Evolutionary conservation across 1,139 yeast species (phyloP).

Genomic region (Waltiozyma sp.): DNA sequence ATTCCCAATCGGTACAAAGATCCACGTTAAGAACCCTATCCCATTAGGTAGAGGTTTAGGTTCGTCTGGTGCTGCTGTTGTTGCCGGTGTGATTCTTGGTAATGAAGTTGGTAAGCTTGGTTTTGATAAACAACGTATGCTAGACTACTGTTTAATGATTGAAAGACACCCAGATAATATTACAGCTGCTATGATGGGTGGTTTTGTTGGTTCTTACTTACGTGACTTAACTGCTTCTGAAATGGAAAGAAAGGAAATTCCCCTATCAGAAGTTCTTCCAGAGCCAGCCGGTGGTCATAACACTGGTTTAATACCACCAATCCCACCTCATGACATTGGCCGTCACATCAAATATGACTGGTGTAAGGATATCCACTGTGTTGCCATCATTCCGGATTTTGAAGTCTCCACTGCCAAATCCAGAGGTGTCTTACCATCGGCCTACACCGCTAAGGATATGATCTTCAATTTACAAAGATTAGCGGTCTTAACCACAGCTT

Average conservation of each 20-base stretch:
- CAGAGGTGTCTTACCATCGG: conserved; percentile 75
- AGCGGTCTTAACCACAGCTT: conserved; percentile 70
- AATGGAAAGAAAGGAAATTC: conserved; percentile 64
- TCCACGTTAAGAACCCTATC: conserved; percentile 79
- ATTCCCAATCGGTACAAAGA: conserved; percentile 78
- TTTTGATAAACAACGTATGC: conserved; percentile 67
- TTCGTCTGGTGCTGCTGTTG: conserved; percentile 98
- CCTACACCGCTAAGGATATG: conserved; percentile 72
- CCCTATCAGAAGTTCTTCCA: conserved; percentile 75
- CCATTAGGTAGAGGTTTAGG: conserved; percentile 97
- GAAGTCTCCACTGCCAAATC: conserved; percentile 90
- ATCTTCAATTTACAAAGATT: conserved; percentile 79
- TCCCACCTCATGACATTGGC: conserved; percentile 84
- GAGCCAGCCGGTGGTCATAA: conserved; percentile 59
- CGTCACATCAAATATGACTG: conserved; percentile 79
- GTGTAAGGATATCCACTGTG: conserved; percentile 73
- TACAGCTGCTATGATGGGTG: conserved; percentile 98
- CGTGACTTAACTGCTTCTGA: conserved; percentile 69
- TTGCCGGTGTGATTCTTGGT: conserved; percentile 91
- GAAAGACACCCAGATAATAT: conserved; percentile 98
- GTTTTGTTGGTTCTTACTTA: conserved; percentile 90
- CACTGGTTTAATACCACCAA: conserved; percentile 58
- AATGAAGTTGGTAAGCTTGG: conserved; percentile 70
- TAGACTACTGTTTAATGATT: conserved; percentile 91
- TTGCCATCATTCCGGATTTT: conserved; percentile 85